Base-by-base conservation (phyloP, 768 basidiomycete genomes). In the Pulveroboletus sp. region DNA sequence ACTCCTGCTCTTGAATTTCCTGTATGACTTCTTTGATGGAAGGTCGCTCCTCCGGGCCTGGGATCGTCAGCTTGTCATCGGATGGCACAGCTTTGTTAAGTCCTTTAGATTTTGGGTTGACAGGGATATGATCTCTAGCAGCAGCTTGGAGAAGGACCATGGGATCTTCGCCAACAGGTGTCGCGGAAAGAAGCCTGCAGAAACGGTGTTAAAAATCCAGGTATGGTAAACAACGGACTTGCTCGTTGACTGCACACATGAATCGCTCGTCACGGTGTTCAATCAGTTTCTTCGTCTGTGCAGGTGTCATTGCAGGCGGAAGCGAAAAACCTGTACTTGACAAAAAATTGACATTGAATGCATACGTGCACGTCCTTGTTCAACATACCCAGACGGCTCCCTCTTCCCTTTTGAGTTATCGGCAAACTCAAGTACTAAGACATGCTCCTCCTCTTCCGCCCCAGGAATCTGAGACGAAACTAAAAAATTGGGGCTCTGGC, bases 251-350 rank as follows among this genome's bases (percentile, higher is more conserved):
- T 25, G 90, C 87, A 35, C 75, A 62, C 10, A 63, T 62, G 59
- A 90, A 94, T 37, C 75, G 70, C 32, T 76, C 69, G 52, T 92
- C 90, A 43, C 90, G 72, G 52, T 76, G 78, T 55, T 86, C 81
- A 32, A 93, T 76, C 4, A 93, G 73, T 49, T 82, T 85, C 58
- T 86, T 85, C 17, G 80, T 73, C 17, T 78, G 79, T 9, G 73
- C 69, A 8, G 83, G 79, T 0, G 79, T 77, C 52, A 85, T 61
- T 5, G 81, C 52, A 48, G 62, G 65, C 3, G 55, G 57, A 36
- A 64, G 51, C 3, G 53, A 60, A 16, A 57, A 56, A 4, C 53
- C 56, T 21, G 54, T 49, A 11, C 59, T 67, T 16, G 34, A 38
- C 8, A 13, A 20, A 31, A 14, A 23, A 45, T 23, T 46, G 17